Base-by-base conservation (phyloP, 805 yeast species). In the Kregervanrija delftensis region DNA sequence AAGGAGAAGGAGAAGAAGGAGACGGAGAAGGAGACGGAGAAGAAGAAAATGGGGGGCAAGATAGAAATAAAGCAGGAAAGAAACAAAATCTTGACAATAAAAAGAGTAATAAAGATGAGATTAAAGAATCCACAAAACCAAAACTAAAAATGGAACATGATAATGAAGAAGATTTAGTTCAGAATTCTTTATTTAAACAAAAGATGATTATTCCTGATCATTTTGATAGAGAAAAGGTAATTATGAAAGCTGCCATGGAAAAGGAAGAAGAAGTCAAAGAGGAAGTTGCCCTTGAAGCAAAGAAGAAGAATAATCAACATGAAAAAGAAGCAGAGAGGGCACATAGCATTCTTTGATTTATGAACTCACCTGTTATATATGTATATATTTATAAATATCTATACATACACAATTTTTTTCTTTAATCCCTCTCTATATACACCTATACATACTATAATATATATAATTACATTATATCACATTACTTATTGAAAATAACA, bases 201-300 rank as follows among this genome's bases (percentile, higher is more conserved):
- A 46, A 52, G 35, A 30, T 48, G n/a, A 49, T 50, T 15, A 49
- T 57, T 11, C 55, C 56, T 10, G 52, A 58, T n/a, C 53, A 56
- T 16, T 48, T 59, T 39, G 50, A 51, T 32, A 47, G 47, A 11
- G 43, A 53, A 28, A 54, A 53, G 13, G 44, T 49, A 11, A 31
- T 47, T 14, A 41, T 36, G 30, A 44, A 50, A 33, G 52, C 44
- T 28, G 38, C 49, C 9, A n/a, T 36, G 13, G 49, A 56, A 38
- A 58, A 65, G 37, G 56, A 58, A 30, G 33, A 49, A 11, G 49
- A 62, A 38, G 55, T 68, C 10, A 47, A 57, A 22, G 57, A 63
- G 34, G 33, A 8, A 22, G 28, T 30, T 11, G 16, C 14, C 11
- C 16, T 13, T 11, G 41, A 39, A 30, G 34, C 30, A 30, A 22